These are phyloP conservation scores for Neostapfia colusana DNA, from an alignment of 176 grass and related monocot species.

Conservation along the genomic window DNA sequence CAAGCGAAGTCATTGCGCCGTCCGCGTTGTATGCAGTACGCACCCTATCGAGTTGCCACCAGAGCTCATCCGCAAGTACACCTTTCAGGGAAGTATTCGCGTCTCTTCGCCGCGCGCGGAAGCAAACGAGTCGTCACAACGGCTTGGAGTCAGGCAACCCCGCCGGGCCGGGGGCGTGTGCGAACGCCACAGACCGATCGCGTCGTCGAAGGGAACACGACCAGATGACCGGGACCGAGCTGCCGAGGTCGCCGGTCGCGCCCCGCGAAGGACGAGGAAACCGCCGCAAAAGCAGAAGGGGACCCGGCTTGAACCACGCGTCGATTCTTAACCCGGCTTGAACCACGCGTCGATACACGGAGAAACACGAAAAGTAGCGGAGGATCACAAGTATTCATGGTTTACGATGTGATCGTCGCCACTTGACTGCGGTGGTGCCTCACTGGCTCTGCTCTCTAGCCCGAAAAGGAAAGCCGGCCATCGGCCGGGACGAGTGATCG, in stretches of 20 bases:
- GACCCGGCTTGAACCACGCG: too few relatives aligned
- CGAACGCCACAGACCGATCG: not conserved
- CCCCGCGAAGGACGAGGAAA: not conserved
- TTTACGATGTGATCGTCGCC: not conserved
- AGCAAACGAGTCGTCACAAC: not conserved
- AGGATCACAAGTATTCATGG: not conserved
- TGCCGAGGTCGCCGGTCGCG: not conserved
- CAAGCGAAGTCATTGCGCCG: too few relatives aligned
- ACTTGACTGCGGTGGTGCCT: not conserved
- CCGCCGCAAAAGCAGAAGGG: not conserved
- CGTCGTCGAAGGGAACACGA: not conserved
- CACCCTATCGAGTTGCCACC: too few relatives aligned
- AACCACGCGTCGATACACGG: too few relatives aligned
- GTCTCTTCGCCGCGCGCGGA: not conserved
- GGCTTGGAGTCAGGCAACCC: not conserved
- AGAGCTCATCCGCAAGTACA: too few relatives aligned
- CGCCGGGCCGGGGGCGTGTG: not conserved
- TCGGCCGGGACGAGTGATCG: not conserved
- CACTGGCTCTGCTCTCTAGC: not conserved
- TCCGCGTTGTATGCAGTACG: too few relatives aligned
- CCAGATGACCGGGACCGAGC: not conserved
- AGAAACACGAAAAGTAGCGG: slow-evolving; percentile 2
- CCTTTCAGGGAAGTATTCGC: not conserved
- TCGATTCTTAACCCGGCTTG: too few relatives aligned
- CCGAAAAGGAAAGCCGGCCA: not conserved